A percentile compares a stretch with the other conserved stretches of the same genome.
Evolutionary conservation across 2,329 filamentous ascomycete species (phyloP).

Genomic region (Fusarium sublunatum): DNA sequence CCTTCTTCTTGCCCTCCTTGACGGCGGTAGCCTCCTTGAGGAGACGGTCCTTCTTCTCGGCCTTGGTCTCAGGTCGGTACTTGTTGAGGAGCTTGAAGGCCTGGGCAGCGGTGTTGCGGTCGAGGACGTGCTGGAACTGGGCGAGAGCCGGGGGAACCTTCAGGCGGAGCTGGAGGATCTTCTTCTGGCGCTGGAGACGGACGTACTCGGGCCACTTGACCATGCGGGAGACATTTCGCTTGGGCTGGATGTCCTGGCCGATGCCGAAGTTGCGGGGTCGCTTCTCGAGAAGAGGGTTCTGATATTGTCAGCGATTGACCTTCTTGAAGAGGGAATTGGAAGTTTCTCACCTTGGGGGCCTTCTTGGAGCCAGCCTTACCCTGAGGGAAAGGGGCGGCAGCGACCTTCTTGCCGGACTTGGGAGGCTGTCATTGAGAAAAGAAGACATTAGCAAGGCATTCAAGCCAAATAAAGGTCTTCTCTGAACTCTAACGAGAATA

Average conservation of each 20-base stretch:
- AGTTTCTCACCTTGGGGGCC: slow-evolving; percentile 85
- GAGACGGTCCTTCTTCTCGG: slow-evolving; percentile 99
- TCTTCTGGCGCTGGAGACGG: slow-evolving; percentile 91
- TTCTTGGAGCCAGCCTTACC: slow-evolving; percentile 94
- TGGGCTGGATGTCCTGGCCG: slow-evolving; percentile 98
- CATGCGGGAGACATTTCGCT: slow-evolving; percentile 96
- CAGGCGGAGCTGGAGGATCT: slow-evolving; percentile 98
- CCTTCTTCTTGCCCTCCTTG: slow-evolving; percentile 99
- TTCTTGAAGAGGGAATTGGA: background rate
- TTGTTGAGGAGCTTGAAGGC: slow-evolving; percentile 99
- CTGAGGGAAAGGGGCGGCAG: slow-evolving; percentile 95
- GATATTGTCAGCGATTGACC: slow-evolving; percentile 9
- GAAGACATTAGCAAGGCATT: slow-evolving; percentile 94
- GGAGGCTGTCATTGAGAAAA: slow-evolving; percentile 99
- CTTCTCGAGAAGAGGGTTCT: slow-evolving; percentile 99
- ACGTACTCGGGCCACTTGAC: slow-evolving; percentile 99
- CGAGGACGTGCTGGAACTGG: slow-evolving; percentile 97
- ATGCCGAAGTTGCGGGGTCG: slow-evolving; percentile 97
- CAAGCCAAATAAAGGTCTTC: slow-evolving; percentile 80
- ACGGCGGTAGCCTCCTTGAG: slow-evolving; percentile 98
- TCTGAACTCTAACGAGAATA: slow-evolving; percentile 91
- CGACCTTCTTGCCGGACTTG: slow-evolving; percentile 98
- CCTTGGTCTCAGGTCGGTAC: slow-evolving; percentile 99
- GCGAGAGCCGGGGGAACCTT: slow-evolving; percentile 98
- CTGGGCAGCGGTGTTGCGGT: slow-evolving; percentile 96